Conservation (phyloP, 164 flowering plant species). For the Protea cynaroides region DNA sequence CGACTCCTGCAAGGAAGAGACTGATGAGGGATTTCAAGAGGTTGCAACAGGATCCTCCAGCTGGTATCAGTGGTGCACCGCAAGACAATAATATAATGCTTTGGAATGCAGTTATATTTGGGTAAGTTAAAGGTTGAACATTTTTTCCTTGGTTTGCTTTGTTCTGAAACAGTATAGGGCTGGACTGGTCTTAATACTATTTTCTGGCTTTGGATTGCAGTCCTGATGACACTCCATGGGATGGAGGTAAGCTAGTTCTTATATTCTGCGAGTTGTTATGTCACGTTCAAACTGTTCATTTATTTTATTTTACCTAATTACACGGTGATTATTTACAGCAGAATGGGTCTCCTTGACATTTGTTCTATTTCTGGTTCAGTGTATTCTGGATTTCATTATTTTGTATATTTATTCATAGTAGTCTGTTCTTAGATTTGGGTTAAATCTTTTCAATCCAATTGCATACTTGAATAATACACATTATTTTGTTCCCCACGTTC, state of each 20-base stretch:
- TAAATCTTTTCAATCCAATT: too few species aligned
- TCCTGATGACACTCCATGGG: constrained; percentile 98
- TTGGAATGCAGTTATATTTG: constrained; percentile 93
- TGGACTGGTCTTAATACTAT: neutral
- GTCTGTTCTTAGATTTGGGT: too few species aligned
- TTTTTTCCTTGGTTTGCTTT: neutral
- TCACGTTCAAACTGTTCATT: neutral
- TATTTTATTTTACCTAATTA: too few species aligned
- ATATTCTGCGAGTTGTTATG: neutral
- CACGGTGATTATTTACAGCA: too few species aligned
- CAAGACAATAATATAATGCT: constrained; percentile 89
- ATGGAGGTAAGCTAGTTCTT: constrained; percentile 65
- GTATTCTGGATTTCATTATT: too few species aligned
- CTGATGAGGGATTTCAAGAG: constrained; percentile 95
- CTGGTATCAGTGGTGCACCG: constrained; percentile 91
- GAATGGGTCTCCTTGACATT: too few species aligned
- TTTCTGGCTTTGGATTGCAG: constrained; percentile 48
- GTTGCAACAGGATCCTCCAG: constrained; percentile 91
- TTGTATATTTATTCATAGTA: too few species aligned
- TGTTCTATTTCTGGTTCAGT: too few species aligned
- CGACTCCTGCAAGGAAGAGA: constrained; percentile 86
- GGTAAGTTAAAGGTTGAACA: constrained; percentile 32
- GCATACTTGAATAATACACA: too few species aligned
- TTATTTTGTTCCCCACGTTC: too few species aligned
- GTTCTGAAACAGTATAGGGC: neutral